Conservation (phyloP, 805 yeast genomes). For the Saturnispora gosingensis region DNA sequence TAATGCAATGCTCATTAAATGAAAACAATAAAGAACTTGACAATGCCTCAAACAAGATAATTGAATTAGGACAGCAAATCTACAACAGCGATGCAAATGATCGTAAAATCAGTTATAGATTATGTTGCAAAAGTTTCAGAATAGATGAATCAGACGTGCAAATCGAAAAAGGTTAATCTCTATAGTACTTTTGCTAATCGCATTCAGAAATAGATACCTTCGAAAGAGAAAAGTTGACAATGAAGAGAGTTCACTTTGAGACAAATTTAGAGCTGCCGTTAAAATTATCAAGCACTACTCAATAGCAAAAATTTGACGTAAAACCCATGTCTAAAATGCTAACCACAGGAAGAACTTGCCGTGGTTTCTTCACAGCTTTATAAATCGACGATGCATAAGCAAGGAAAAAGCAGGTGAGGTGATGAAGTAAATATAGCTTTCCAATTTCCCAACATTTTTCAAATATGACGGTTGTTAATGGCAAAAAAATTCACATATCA, state of each 20-base stretch:
- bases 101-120: background rate
- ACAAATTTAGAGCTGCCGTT: background rate
- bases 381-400: background rate
- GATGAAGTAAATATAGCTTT: slow-evolving; percentile 6
- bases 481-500: background rate
- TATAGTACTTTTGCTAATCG: too few relatives aligned
- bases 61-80: background rate
- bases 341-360: slow-evolving; percentile 4
- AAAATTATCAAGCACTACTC: background rate
- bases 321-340: background rate
- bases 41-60: background rate
- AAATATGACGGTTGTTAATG: slow-evolving; percentile 10
- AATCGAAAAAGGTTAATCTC: background rate
- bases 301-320: background rate
- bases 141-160: background rate
- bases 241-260: background rate
- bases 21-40: background rate
- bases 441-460: slow-evolving; percentile 12
- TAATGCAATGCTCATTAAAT: background rate
- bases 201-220: background rate
- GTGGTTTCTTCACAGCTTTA: background rate
- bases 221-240: background rate
- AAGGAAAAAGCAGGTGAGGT: background rate
- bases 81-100: background rate
- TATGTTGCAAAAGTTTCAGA: background rate